Evolutionary conservation across 2,329 filamentous ascomycete species (phyloP), one percentile per base, ranked within the genome.

Genomic region (Nannizziopsis arthrosporioides): DNA sequence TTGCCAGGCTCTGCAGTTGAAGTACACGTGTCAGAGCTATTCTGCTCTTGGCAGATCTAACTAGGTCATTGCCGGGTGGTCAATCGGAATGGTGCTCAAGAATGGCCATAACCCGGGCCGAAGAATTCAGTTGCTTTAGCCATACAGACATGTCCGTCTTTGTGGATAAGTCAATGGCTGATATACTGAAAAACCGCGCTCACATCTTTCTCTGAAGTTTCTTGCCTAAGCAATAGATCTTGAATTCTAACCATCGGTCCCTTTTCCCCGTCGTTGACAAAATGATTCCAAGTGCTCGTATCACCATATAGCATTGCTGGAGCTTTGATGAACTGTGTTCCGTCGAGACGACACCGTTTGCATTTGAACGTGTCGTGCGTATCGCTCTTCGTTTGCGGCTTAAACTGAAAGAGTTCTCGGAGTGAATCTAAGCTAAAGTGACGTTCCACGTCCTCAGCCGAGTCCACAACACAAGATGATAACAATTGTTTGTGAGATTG

Each of bases 341-440:
- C 90, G 58, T 94, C 86, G 1, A 85, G 82, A 59, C 84, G 85
- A 66, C 92, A 98, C 36, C 92, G 75, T 71, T 94, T 95, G 66
- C 92, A 98, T 70, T 94, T 96, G 75, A 98, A 96, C 0, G 90
- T 96, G 61, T 96, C 92, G 63, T 98, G 92, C 0, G 92, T 98
- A 61, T 98, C 93, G 58, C 87, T 94, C 12, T 73, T 82, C 0
- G 92, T 98, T 41, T 82, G 78, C 0, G 81, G 76, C 45, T 86
- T 81, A 67, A 94, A 96, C 67, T 94, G 86, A 72, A 98, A 98
- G 22, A 98, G 73, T 65, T 98, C 92, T 31, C 90, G 78, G 42
- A 98, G 73, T 47, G 84, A 88, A 62, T 96, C 92, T 1, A 94
- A 73, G 11, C 84, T 90, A 68, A 98, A 98, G 67, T 98, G 92